These are phyloP conservation scores for Panicum hallii DNA, from an alignment of 202 grass and related monocot species.

Conservation along the genomic window DNA sequence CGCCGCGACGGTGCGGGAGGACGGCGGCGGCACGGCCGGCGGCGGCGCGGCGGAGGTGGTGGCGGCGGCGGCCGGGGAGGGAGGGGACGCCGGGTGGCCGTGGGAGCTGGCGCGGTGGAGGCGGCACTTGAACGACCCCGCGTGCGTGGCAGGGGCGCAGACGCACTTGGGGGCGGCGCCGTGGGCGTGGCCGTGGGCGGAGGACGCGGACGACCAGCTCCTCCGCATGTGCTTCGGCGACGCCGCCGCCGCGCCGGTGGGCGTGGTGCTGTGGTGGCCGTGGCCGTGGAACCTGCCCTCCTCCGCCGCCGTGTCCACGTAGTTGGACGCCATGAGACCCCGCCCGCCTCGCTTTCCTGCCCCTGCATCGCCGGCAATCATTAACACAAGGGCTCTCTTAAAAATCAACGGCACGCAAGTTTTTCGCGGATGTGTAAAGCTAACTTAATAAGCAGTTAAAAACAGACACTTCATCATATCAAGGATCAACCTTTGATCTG, in stretches of 20 bases:
- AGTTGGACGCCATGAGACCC: constrained; percentile 82
- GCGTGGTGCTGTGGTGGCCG: constrained; percentile 50
- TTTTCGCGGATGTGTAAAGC: not conserved
- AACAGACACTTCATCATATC: not conserved
- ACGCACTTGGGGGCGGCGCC: constrained; percentile 66
- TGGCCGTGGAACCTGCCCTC: constrained; percentile 57
- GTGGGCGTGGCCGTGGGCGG: constrained; percentile 41
- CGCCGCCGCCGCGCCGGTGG: constrained; percentile 50
- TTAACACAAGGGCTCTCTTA: not conserved
- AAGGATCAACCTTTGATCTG: not conserved
- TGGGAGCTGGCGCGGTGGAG: constrained; percentile 72
- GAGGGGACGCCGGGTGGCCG: constrained; percentile 24
- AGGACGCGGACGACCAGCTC: constrained; percentile 60
- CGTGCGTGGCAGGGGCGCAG: constrained; percentile 80
- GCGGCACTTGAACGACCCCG: constrained; percentile 92
- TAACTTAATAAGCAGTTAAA: not conserved
- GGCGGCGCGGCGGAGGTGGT: constrained; percentile 28
- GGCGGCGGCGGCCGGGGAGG: not conserved
- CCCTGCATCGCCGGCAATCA: not conserved
- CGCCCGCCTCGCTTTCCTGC: not conserved
- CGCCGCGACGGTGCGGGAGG: constrained; percentile 65
- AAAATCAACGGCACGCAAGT: not conserved
- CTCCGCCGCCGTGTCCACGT: constrained; percentile 47
- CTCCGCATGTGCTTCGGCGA: constrained; percentile 55
- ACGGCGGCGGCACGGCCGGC: constrained; percentile 34